phyloP scores from a whole-genome alignment of 2,329 filamentous ascomycete species.

The Aschersonia sp. region DNA sequence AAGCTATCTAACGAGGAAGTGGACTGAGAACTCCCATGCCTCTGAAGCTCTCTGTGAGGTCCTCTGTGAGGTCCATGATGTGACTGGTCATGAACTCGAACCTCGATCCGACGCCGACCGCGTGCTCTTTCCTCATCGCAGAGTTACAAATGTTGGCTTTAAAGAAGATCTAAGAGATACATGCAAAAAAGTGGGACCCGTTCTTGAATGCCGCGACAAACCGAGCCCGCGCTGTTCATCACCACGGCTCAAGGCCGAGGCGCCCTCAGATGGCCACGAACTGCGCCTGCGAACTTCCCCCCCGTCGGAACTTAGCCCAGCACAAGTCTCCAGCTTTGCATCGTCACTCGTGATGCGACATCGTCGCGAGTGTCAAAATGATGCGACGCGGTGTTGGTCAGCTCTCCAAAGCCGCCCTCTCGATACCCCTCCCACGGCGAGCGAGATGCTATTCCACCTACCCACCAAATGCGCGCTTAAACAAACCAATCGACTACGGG shows the following conservation, averaged over 20 bases:
- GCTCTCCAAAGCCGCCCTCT: constrained; percentile 13
- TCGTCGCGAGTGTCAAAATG: constrained; percentile 8
- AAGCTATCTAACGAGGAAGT: too few relatives aligned
- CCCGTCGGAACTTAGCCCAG: too few relatives aligned
- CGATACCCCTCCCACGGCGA: constrained; percentile 3
- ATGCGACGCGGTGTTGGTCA: constrained; percentile 17
- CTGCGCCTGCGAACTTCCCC: not conserved
- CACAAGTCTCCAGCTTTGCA: too few relatives aligned
- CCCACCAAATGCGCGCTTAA: constrained; percentile 52
- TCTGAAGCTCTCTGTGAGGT: too few relatives aligned
- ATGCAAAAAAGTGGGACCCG: not conserved
- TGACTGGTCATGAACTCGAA: too few relatives aligned
- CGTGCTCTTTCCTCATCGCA: too few relatives aligned
- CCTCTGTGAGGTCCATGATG: too few relatives aligned
- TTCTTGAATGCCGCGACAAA: constrained; percentile 19
- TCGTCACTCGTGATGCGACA: constrained; percentile 3
- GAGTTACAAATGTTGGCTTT: too few relatives aligned
- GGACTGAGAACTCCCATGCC: too few relatives aligned
- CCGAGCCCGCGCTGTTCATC: constrained; percentile 13
- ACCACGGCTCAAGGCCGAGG: not conserved
- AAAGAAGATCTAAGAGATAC: not conserved
- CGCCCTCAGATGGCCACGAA: not conserved
- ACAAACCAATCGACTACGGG: constrained; percentile 76
- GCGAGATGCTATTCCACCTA: constrained; percentile 36
- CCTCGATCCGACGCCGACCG: too few relatives aligned